A percentile compares a stretch with the other conserved stretches of the same genome.
phyloP scores from a whole-genome alignment of 257 asterid genomes.

The Craterostigma plantagineum region DNA sequence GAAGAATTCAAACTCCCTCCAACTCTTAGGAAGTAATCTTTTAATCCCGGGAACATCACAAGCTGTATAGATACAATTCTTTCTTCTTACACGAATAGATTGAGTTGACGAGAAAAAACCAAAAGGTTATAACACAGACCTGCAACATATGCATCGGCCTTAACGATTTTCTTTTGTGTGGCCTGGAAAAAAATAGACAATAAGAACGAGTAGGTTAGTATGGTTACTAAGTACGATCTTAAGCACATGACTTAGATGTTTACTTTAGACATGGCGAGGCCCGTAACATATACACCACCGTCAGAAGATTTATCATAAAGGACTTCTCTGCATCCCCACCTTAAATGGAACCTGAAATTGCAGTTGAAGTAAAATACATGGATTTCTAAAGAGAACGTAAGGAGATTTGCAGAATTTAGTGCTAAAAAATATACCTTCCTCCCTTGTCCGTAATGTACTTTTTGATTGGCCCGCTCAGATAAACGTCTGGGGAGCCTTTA shows the following conservation, averaged over 20 bases:
- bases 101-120: slow-evolving; percentile 9
- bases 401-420: too few relatives aligned
- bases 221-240: too few relatives aligned
- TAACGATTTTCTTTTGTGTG: slow-evolving; percentile 65
- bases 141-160: slow-evolving; percentile 97
- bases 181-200: slow-evolving; percentile 31
- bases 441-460: slow-evolving; percentile 75
- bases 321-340: slow-evolving; percentile 99
- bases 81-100: slow-evolving; percentile 8
- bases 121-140: slow-evolving; percentile 30
- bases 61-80: slow-evolving; percentile 34
- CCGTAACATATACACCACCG: slow-evolving; percentile 56
- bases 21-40: slow-evolving; percentile 55
- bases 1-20: slow-evolving; percentile 86
- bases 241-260: background rate
- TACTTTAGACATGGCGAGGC: slow-evolving; percentile 93
- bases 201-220: too few relatives aligned
- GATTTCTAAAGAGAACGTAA: too few relatives aligned
- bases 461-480: slow-evolving; percentile 90
- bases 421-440: slow-evolving; percentile 43
- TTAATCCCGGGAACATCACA: slow-evolving; percentile 99
- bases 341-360: slow-evolving; percentile 61
- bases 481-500: slow-evolving; percentile 92
- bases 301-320: slow-evolving; percentile 61
- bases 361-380: too few relatives aligned